Evolutionary conservation across 1,284 basidiomycete genomes (phyloP), one percentile per base, ranked within the genome.

Genomic region (Fomes fomentarius): DNA sequence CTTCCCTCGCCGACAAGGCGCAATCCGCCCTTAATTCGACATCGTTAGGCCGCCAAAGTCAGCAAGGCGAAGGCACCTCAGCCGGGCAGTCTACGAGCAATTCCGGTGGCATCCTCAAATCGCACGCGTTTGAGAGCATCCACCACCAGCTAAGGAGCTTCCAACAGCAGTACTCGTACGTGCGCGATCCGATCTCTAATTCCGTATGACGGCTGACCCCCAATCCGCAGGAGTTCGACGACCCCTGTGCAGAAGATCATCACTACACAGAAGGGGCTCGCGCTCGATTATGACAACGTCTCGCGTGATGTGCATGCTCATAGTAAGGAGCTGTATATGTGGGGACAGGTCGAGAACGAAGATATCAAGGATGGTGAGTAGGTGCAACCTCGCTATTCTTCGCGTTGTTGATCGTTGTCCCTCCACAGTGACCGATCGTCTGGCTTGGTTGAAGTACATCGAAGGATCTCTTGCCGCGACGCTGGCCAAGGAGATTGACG

Each of bases 281-380:
- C 84, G 21, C 78, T 93, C 60, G 88, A 89, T 67, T 80, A 82
- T 63, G 86, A 91, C 61, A 79, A 75, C 52, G 70, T 87, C 33
- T 75, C 83, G 5, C 80, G 85, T 59, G 84, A 91, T 64, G 66
- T 77, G 7, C 87, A 91, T 66, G 74, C 80, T 0, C 82, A 87
- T 65, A 89, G 87, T 77, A 93, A 92, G 70, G 90, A 92, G 60
- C 71, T 92, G 31, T 93, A 89, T 62, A 81, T 80, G 28, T 93
- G 90, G 90, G 90, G 90, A 9, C 89, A 91, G 68, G 63, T 66
- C 1, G 85, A 91, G 62, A 70, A 72, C 3, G 76, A 80, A 26
- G 90, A 93, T 73, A 60, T 93, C 66, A 90, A 83, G 63, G 89
- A 92, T 75, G 89, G 89, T 86, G 55, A 49, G 76, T 59, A n/a